These are phyloP conservation scores for Marasmius sp. DNA, from an alignment of 1,284 basidiomycete species.

Conservation along the genomic window DNA sequence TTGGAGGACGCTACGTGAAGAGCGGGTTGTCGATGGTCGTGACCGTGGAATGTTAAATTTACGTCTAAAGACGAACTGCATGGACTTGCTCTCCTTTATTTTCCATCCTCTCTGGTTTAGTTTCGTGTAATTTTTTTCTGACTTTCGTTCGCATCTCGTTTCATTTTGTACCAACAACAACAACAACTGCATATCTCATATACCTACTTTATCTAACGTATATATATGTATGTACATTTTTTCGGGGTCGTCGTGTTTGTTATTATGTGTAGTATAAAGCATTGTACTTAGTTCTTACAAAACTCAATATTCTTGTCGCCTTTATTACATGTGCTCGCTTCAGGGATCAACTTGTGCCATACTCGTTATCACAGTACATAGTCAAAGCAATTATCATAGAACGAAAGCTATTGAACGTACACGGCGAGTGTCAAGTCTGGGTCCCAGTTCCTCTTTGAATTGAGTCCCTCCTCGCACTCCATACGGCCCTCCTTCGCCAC, in stretches of 20 bases:
- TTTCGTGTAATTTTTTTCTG: not conserved
- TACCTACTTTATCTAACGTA: not conserved
- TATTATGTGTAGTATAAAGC: conserved; percentile 1
- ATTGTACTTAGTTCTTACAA: not conserved
- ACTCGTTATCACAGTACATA: no score
- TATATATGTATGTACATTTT: conserved; percentile 2
- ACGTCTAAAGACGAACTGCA: not conserved
- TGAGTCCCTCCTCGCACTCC: no score
- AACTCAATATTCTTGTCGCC: no score
- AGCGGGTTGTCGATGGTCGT: conserved; percentile 11
- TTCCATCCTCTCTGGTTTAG: not conserved
- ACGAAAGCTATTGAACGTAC: no score
- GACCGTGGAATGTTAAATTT: conserved; percentile 4
- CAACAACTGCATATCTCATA: not conserved
- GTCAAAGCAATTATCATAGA: no score
- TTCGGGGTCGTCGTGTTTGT: not conserved
- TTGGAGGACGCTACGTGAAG: conserved; percentile 8
- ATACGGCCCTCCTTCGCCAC: no score
- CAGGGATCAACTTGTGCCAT: no score
- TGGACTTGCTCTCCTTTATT: not conserved
- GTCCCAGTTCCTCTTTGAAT: no score
- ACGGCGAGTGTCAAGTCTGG: no score
- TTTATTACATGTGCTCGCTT: no score
- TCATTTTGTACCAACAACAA: not conserved
- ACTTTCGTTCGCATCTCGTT: not conserved